phyloP scores from a whole-genome alignment of 352 stramenopile species.

The Pythium sp. region DNA sequence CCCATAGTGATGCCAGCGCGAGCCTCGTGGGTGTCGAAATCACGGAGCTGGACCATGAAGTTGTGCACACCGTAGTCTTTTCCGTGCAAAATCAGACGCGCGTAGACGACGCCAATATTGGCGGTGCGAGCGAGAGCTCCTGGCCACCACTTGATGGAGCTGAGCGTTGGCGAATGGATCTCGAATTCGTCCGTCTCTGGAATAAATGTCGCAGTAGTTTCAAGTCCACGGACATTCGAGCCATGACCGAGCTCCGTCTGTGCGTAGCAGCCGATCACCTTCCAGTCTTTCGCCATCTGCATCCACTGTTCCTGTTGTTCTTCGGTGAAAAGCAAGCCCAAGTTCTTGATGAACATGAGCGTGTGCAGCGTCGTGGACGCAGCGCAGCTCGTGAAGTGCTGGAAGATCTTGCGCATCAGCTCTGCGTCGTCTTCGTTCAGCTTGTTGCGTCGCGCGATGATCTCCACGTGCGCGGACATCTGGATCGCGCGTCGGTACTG shows the following conservation, averaged over 20 bases:
- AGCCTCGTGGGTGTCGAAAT: slow-evolving; percentile 76
- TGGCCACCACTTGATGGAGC: slow-evolving; percentile 96
- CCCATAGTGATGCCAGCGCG: slow-evolving; percentile 52
- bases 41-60: slow-evolving; percentile 94
- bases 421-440: slow-evolving; percentile 60
- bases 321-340: slow-evolving; percentile 59
- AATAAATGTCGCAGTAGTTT: slow-evolving; percentile 95
- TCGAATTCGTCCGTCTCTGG: slow-evolving; percentile 89
- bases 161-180: slow-evolving; percentile 94
- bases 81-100: slow-evolving; percentile 81
- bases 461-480: slow-evolving; percentile 58
- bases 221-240: slow-evolving; percentile 84
- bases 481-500: slow-evolving; percentile 55
- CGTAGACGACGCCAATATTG: slow-evolving; percentile 88
- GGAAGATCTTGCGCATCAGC: slow-evolving; percentile 48
- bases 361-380: slow-evolving; percentile 63
- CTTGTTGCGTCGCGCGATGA: slow-evolving; percentile 45
- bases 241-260: slow-evolving; percentile 90
- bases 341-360: slow-evolving; percentile 72
- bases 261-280: slow-evolving; percentile 82
- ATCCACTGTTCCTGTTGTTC: slow-evolving; percentile 74
- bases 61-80: slow-evolving; percentile 93
- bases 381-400: slow-evolving; percentile 52
- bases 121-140: slow-evolving; percentile 93
- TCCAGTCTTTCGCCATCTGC: slow-evolving; percentile 57